Conservation (phyloP, 2,329 filamentous ascomycete genomes). For the Diaporthe sp. region DNA sequence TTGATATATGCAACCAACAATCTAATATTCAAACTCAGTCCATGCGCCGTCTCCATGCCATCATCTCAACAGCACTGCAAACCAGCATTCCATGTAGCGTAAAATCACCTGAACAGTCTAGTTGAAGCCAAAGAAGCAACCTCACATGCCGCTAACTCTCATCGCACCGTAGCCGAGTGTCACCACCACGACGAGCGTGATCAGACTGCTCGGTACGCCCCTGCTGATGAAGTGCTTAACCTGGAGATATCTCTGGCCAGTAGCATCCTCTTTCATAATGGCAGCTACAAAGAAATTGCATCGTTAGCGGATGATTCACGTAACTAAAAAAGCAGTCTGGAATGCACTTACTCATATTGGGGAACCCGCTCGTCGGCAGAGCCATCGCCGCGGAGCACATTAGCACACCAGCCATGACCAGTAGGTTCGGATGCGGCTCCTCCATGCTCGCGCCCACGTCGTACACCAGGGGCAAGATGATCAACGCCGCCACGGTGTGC, state of each 20-base stretch:
- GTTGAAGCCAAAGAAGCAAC: background rate
- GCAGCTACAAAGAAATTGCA: constrained; percentile 70
- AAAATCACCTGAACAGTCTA: background rate
- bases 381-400: constrained; percentile 99
- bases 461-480: constrained; percentile 90
- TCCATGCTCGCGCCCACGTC: constrained; percentile 89
- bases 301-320: constrained; percentile 17
- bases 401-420: constrained; percentile 94
- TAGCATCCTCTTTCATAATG: constrained; percentile 99
- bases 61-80: background rate
- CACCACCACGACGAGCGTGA: constrained; percentile 85
- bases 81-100: background rate
- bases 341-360: constrained; percentile 93
- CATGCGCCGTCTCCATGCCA: constrained; percentile 25
- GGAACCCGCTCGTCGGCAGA: constrained; percentile 94
- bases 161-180: constrained; percentile 93
- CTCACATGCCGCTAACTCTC: constrained; percentile 66
- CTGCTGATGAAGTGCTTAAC: constrained; percentile 95
- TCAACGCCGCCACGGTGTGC: constrained; percentile 95
- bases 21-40: background rate
- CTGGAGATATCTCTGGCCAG: constrained; percentile 89
- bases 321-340: background rate
- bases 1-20: constrained; percentile 13
- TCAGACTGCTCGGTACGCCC: constrained; percentile 88
- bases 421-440: constrained; percentile 89